These are phyloP conservation scores for Candida broadrunensis DNA, from an alignment of 805 yeast genomes.

Conservation along the genomic window DNA sequence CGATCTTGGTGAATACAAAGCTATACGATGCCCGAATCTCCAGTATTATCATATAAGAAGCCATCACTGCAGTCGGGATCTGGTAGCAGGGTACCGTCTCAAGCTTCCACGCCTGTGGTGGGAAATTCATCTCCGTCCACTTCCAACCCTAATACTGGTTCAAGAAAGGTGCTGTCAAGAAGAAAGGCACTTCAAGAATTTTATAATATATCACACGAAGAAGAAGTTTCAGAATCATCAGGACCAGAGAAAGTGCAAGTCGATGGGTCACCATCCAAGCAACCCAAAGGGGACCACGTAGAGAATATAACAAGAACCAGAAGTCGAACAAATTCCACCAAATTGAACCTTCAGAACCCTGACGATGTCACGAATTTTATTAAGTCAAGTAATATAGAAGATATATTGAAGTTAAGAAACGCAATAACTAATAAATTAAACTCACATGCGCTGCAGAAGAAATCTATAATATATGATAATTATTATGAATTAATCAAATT, in stretches of 20 bases:
- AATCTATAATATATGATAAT: constrained; percentile 71
- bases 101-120: neutral
- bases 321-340: neutral
- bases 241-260: neutral
- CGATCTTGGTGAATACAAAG: no score
- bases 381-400: constrained; percentile 21
- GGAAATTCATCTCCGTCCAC: constrained; percentile 1
- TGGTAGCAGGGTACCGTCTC: constrained; percentile 1
- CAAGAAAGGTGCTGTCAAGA: constrained; percentile 35
- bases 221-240: constrained; percentile 1
- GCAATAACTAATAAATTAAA: constrained; percentile 44
- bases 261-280: neutral
- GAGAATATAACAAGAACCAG: neutral
- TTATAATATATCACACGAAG: constrained; percentile 27
- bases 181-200: constrained; percentile 42
- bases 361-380: constrained; percentile 18
- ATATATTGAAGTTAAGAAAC: constrained; percentile 29
- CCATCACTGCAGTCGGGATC: neutral
- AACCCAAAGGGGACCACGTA: neutral
- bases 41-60: constrained; percentile 30
- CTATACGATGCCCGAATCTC: constrained; percentile 7
- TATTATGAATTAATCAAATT: constrained; percentile 71
- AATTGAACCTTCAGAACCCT: constrained; percentile 13
- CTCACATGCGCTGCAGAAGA: constrained; percentile 57
- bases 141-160: constrained; percentile 2